Evolutionary conservation across 2,329 filamentous ascomycete species (phyloP).

Genomic region (Zymoseptoria tritici): DNA sequence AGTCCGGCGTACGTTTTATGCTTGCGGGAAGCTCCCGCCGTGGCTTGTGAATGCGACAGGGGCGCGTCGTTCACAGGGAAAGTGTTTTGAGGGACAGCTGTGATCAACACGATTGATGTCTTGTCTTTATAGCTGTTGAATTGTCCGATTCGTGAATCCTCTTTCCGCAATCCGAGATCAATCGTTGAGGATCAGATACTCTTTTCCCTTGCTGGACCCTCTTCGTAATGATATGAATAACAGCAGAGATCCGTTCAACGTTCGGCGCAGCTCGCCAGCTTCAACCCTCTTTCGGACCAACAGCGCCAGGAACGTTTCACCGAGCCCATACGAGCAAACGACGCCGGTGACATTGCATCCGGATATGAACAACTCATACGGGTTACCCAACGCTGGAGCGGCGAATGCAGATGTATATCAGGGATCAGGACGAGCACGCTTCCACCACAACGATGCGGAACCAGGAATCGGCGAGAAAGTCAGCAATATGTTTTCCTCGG

Average conservation of each 20-base stretch:
- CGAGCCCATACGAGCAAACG: neutral
- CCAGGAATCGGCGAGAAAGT: slow-evolving; percentile 52
- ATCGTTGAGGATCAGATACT: neutral
- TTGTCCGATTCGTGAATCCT: neutral
- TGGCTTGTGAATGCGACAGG: neutral
- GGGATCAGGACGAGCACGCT: slow-evolving; percentile 14
- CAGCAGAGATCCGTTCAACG: slow-evolving; percentile 40
- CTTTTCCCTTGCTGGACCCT: slow-evolving; percentile 1
- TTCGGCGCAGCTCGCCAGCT: slow-evolving; percentile 28
- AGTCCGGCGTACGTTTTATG: neutral
- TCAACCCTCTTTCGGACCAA: slow-evolving; percentile 15
- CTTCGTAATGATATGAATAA: slow-evolving; percentile 32
- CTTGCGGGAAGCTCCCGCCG: neutral
- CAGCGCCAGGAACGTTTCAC: slow-evolving; percentile 1
- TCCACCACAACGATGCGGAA: slow-evolving; percentile 9
- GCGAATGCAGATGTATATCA: slow-evolving; percentile 11
- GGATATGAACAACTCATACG: slow-evolving; percentile 16
- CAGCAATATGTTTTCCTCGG: slow-evolving; percentile 55
- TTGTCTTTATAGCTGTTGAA: neutral
- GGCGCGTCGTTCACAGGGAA: neutral
- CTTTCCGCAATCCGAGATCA: neutral
- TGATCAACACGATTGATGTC: neutral
- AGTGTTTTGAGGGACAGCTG: neutral
- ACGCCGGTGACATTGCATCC: neutral
- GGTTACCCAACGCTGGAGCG: slow-evolving; percentile 12